phyloP scores from a whole-genome alignment of 495 filamentous ascomycete genomes.

The Penicillium antarcticum region DNA sequence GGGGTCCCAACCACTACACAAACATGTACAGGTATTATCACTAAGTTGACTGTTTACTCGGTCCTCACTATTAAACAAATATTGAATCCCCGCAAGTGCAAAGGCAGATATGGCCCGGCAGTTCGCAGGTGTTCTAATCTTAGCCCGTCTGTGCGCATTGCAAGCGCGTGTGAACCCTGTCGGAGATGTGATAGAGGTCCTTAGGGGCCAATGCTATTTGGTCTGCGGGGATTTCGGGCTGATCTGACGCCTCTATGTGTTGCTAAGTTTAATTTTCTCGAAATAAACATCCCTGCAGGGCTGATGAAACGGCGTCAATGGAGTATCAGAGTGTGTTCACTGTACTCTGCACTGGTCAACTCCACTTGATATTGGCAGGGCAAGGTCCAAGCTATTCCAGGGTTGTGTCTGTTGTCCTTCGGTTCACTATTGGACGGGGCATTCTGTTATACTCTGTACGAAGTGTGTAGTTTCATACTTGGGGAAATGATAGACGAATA shows the following conservation, averaged over 20 bases:
- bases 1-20: too few relatives aligned
- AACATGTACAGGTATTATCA: too few relatives aligned
- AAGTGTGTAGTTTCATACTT: neutral
- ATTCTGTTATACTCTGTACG: too few relatives aligned
- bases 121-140: constrained; percentile 11
- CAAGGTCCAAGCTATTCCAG: neutral
- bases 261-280: constrained; percentile 5
- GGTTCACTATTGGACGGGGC: neutral
- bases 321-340: neutral
- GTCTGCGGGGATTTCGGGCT: neutral
- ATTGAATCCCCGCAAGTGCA: neutral
- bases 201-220: constrained; percentile 4
- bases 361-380: constrained; percentile 1
- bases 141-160: constrained; percentile 11
- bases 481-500: neutral
- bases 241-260: neutral
- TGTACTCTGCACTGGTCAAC: neutral
- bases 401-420: neutral
- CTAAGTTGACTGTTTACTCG: too few relatives aligned
- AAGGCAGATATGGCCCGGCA: neutral
- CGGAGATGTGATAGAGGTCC: constrained; percentile 4
- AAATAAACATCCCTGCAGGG: constrained; percentile 8
- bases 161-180: constrained; percentile 12
- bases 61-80: neutral
- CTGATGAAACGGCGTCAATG: neutral